Base-by-base conservation (phyloP, 768 basidiomycete genomes). In the Pisolithus albus region DNA sequence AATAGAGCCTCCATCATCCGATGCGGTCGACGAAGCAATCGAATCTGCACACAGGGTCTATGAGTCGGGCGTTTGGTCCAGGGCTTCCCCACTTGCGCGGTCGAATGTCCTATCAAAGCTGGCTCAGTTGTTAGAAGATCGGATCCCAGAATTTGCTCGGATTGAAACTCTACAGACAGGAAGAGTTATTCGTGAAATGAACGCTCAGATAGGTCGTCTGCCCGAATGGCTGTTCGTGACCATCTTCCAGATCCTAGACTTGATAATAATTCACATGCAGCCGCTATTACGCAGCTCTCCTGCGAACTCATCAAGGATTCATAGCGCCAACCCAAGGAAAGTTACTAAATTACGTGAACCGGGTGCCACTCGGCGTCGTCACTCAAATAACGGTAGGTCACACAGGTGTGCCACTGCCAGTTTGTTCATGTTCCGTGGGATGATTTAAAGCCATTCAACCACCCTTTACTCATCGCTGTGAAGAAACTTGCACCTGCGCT, bases 401-500 rank as follows among this genome's bases (percentile, higher is more conserved):
- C 50, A n/a, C 19, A 9, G 19, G 52, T 46, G 8, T 38, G 26
- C 16, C 24, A 6, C 28, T 41, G 8, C 15, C 24, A 5, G 40
- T 38, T 19, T 50, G 24, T 15, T 28, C 39, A 37, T 23, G 7
- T 47, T 34, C 54, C 47, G 52, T 28, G 13, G n/a, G 11, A 32
- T 19, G 18, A 41, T 43, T 43, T 47, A 15, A 54, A 90, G 86
- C 88, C 90, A 2, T 92, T 92, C 66, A 93, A 93, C 58, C 90
- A 93, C 57, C 91, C 91, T 1, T 70, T 93, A n/a, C 66, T 93
- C 34, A 93, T 93, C 55, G 88, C 88, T 2, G 64, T 92, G 49
- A 93, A 93, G 74, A 93, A 93, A 68, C 85, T 92, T 50, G 87
- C 84, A 0, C 88, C 88, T 5, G 89, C 88, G 1, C 71, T 92